Conservation (phyloP, 2,329 filamentous ascomycete genomes). For the Pseudogymnoascus sp. region DNA sequence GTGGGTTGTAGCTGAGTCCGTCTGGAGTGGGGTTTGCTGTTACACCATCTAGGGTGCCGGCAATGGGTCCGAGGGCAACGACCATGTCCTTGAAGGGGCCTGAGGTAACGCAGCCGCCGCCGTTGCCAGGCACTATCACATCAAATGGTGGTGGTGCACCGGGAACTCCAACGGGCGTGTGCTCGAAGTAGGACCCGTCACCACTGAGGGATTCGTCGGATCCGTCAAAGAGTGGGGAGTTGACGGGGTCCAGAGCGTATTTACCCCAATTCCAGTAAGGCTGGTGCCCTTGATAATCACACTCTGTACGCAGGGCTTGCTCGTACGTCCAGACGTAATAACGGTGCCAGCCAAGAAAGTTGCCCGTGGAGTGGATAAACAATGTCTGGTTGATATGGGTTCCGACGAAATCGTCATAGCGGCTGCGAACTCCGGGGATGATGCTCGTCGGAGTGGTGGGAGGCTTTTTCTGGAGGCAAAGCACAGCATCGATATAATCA, state of each 20-base stretch:
- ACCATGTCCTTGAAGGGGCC: conserved; percentile 39
- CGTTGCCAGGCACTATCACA: conserved; percentile 40
- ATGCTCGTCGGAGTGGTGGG: conserved; percentile 27
- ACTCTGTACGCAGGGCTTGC: conserved; percentile 35
- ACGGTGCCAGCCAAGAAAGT: conserved; percentile 40
- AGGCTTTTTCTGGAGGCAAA: conserved; percentile 30
- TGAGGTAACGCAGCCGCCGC: conserved; percentile 46
- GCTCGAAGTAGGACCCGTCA: conserved; percentile 34
- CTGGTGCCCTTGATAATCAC: conserved; percentile 37
- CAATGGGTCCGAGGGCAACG: conserved; percentile 42
- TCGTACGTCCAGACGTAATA: conserved; percentile 38
- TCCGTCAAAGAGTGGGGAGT: conserved; percentile 49
- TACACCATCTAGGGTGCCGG: conserved; percentile 26
- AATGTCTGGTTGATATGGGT: conserved; percentile 32
- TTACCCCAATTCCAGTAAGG: conserved; percentile 42
- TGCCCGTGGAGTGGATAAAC: conserved; percentile 23
- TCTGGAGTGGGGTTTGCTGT: conserved; percentile 29
- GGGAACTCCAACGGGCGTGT: conserved; percentile 24
- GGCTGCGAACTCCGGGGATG: conserved; percentile 28
- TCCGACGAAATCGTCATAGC: conserved; percentile 35
- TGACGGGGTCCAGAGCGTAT: conserved; percentile 37
- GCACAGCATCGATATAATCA: conserved; percentile 33
- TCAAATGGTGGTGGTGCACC: conserved; percentile 14
- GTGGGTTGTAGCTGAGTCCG: conserved; percentile 34
- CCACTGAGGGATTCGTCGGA: conserved; percentile 43